phyloP scores from a whole-genome alignment of 352 stramenopile genomes.

The Saprolegnia parasitica region DNA sequence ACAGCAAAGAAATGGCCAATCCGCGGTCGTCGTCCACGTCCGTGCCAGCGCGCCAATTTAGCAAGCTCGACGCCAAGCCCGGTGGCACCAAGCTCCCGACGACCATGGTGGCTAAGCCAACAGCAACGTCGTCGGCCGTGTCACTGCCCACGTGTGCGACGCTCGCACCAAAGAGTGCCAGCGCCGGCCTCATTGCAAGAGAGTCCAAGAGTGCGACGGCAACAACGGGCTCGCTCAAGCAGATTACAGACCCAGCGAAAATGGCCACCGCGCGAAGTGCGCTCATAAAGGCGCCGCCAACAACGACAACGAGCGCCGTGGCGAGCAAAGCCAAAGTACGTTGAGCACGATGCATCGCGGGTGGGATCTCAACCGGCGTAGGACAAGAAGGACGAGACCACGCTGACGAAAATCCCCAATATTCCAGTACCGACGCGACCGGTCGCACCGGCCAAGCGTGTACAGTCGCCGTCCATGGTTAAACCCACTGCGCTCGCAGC shows the following conservation, averaged over 20 bases:
- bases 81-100: conserved; percentile 18
- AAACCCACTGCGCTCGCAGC: conserved; percentile 10
- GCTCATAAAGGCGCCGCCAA: background rate
- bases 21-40: background rate
- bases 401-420: conserved; percentile 27
- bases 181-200: background rate
- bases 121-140: conserved; percentile 1
- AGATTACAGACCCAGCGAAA: conserved; percentile 23
- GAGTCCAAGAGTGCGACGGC: conserved; percentile 12
- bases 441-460: conserved; percentile 21
- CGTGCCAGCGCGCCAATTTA: background rate
- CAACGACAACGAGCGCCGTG: background rate
- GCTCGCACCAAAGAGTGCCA: background rate
- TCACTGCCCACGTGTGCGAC: conserved; percentile 17
- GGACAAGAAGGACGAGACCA: conserved; percentile 28
- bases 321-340: conserved; percentile 1
- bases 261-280: background rate
- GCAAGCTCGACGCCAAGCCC: conserved; percentile 3
- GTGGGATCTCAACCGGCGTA: background rate
- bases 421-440: conserved; percentile 29
- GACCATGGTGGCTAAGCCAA: background rate
- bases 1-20: conserved; percentile 22
- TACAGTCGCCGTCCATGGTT: conserved; percentile 13
- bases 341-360: background rate
- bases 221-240: conserved; percentile 17